Evolutionary conservation across 2,329 filamentous ascomycete species (phyloP).

Genomic region (Podosphaera aphanis): DNA sequence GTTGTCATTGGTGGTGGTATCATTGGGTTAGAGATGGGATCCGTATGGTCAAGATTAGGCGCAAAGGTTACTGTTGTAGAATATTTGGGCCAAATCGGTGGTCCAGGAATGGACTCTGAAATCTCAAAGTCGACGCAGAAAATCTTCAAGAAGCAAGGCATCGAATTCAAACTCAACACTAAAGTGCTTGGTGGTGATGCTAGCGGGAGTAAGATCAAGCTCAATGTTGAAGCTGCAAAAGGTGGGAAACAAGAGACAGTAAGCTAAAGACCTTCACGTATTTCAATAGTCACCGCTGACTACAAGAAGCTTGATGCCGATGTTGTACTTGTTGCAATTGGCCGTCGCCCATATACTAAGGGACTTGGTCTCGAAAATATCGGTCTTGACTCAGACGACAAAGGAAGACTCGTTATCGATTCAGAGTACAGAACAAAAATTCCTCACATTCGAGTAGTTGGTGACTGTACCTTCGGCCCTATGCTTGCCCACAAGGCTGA

Average conservation of each 20-base stretch:
- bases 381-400: constrained; percentile 75
- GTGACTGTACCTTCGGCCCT: constrained; percentile 87
- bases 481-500: constrained; percentile 99
- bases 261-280: constrained; percentile 17
- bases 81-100: constrained; percentile 87
- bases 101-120: constrained; percentile 89
- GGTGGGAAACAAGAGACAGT: constrained; percentile 85
- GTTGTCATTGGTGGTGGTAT: constrained; percentile 95
- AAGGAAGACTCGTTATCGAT: constrained; percentile 88
- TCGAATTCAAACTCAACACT: constrained; percentile 95
- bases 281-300: constrained; percentile 3
- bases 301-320: constrained; percentile 60
- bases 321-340: constrained; percentile 89
- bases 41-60: constrained; percentile 88
- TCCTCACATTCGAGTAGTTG: constrained; percentile 88
- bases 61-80: constrained; percentile 92
- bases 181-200: constrained; percentile 79
- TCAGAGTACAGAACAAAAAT: constrained; percentile 97
- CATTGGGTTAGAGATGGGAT: constrained; percentile 95
- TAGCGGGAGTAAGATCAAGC: constrained; percentile 51
- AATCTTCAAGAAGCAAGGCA: constrained; percentile 82
- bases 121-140: constrained; percentile 82
- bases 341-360: constrained; percentile 78
- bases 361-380: constrained; percentile 87
- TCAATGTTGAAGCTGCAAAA: constrained; percentile 79